Evolutionary conservation across 2,329 filamentous ascomycete species (phyloP), one percentile per base, ranked within the genome.

Genomic region (Penicillium sp.): DNA sequence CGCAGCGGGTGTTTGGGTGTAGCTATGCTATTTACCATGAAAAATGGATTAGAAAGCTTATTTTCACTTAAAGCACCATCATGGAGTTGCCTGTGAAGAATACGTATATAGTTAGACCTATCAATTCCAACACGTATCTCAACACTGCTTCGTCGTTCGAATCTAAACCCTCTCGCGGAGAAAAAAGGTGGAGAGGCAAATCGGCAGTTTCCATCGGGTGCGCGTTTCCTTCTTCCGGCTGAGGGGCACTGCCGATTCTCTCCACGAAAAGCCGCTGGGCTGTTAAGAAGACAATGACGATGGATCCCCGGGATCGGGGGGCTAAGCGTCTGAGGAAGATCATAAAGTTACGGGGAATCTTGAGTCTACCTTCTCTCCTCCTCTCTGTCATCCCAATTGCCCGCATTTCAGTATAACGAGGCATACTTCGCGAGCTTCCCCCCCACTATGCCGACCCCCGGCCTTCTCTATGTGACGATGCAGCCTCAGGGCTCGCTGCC

Each of bases 381-480:
- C 24, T 33, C 24, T 5, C 4, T 18, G 35, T 40, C 2, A 27
- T 11, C 39, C 10, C 18, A 37, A 39, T 33, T 53, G 39, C 50
- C 39, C 47, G n/a, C 11, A n/a, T 46, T 14, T 46, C 43, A 16
- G 22, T 4, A 27, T 44, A 14, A 46, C 37, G 27, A 16, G 10
- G 43, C 27, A 39, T 51, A 51, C 49, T 39, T 39, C 35, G 35
- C 37, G 33, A 33, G 6, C 40, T 24, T 14, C 22, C 22, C 53
- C 50, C 51, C 47, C 61, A 72, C 49, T 53, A 75, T 75, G 73
- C 67, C 69, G 55, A 80, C 75, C 55, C 84, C 84, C 10, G 91
- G 91, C 60, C 86, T 92, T 69, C 87, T 96, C 70, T 92, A 89
- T 74, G 92, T 96, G 66, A 92, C 90, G 16, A 96, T 96, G 89